phyloP scores from a whole-genome alignment of 495 filamentous ascomycete species.

The Collariella sp. region DNA sequence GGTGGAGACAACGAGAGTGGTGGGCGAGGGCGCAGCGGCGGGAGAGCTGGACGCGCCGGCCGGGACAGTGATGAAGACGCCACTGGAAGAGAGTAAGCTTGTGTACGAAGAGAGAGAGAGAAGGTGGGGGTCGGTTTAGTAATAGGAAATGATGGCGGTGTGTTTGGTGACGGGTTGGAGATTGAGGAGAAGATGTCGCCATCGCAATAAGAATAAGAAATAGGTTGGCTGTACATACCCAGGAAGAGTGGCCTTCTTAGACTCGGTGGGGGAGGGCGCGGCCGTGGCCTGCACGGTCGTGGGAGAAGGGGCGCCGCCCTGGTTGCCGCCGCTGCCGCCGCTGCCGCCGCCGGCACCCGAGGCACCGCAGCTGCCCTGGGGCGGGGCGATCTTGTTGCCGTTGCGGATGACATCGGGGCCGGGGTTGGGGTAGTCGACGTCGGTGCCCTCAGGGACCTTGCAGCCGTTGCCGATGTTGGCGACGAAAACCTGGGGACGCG shows the following conservation, averaged over 20 bases:
- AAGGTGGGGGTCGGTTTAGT: too few species aligned
- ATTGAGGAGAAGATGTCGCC: too few species aligned
- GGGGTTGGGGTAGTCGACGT: constrained; percentile 64
- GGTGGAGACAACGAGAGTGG: constrained; percentile 17
- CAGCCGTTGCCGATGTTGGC: constrained; percentile 51
- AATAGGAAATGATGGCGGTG: too few species aligned
- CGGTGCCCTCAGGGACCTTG: constrained; percentile 42
- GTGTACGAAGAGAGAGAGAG: not conserved
- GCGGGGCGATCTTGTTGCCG: constrained; percentile 21
- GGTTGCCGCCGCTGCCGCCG: not conserved
- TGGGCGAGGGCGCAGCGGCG: not conserved
- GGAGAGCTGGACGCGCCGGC: not conserved
- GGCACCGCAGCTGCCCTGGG: constrained; percentile 19
- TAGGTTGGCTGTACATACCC: constrained; percentile 15
- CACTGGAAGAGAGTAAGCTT: constrained; percentile 10
- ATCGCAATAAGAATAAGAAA: too few species aligned
- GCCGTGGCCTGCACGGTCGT: constrained; percentile 14
- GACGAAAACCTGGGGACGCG: constrained; percentile 49
- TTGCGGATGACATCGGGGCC: constrained; percentile 49
- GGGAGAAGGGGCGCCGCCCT: not conserved
- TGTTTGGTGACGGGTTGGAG: too few species aligned
- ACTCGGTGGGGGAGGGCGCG: constrained; percentile 1
- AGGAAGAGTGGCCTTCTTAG: constrained; percentile 1
- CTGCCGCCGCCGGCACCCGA: constrained; percentile 1
- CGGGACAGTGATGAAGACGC: constrained; percentile 25